Percentiles rank a stretch among this genome's conserved stretches.
Conservation (phyloP, 306 rosid species). For the Inga oerstediana region DNA sequence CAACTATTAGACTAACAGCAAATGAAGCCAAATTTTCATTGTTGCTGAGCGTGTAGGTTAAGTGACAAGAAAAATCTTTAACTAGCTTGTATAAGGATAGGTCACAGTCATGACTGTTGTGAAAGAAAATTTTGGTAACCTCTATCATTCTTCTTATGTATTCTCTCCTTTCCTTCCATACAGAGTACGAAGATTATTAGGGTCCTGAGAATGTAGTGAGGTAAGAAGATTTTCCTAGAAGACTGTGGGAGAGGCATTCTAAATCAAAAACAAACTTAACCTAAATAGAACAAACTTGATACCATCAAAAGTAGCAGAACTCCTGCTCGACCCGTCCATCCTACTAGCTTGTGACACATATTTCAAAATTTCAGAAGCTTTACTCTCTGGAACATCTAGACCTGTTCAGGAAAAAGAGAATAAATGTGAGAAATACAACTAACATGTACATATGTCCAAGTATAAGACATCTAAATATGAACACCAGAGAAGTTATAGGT, state of each 20-base stretch:
- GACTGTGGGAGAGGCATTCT: neutral
- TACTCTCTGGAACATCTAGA: conserved; percentile 58
- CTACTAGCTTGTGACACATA: conserved; percentile 53
- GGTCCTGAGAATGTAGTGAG: neutral
- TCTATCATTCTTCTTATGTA: neutral
- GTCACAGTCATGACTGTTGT: neutral
- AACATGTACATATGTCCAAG: conserved; percentile 5
- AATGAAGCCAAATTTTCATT: neutral
- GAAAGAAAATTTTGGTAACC: neutral
- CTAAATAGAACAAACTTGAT: conserved; percentile 24
- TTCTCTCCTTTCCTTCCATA: neutral
- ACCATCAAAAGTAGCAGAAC: conserved; percentile 53
- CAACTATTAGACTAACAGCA: neutral
- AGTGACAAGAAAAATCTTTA: neutral
- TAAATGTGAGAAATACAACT: neutral
- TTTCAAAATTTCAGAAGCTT: conserved; percentile 73
- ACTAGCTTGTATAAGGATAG: neutral
- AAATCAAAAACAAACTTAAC: conserved; percentile 14
- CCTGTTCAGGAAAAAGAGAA: conserved; percentile 47
- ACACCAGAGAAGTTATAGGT: neutral
- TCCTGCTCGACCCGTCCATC: conserved; percentile 52
- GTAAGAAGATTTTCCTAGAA: neutral
- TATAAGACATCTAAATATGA: neutral
- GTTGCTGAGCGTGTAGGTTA: neutral
- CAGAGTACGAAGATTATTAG: neutral